Base-by-base conservation (phyloP, 1,284 basidiomycete species). In the Rhizoctonia solani region DNA sequence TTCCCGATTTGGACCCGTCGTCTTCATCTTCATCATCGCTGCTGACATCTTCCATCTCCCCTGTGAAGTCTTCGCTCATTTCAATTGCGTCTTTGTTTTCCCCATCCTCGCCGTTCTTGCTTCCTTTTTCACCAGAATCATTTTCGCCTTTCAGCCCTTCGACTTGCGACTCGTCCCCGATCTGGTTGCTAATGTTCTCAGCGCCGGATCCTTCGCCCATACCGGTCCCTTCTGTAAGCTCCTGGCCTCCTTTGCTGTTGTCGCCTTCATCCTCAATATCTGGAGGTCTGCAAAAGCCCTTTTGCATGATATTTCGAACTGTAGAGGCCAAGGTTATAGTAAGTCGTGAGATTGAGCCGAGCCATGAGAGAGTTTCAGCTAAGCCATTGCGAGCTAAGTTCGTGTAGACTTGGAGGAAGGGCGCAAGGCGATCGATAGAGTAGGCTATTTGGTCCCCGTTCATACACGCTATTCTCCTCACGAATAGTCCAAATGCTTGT, bases 141-240 rank as follows among this genome's bases (percentile, higher is more conserved):
- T 87, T 82, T 53, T 90, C 86, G 39, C 86, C 90, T 74, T 89
- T 85, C 21, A 99, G 80, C 1, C 97, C 97, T 75, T 99, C 97
- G 32, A 99, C 92, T 74, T 97, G 94, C 74, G 92, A 91, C 76
- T 99, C 95, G 69, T 98, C 93, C 73, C 93, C 88, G 67, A 98
- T 94, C 74, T 97, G 90, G 72, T 92, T 89, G 79, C 91, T 94
- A 63, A 95, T 89, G 73, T 97, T 90, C 77, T 98, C 87, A 19
- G 81, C 81, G 1, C 95, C 95, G 1, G 84, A 80, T 1, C 95
- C 95, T 71, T 91, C 86, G 11, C 95, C 95, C 71, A 98, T 78
- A 1, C 95, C 95, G 1, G 89, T 86, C 1, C 94, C 95, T 52
- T 85, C 92, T 23, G 76, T 75, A 5, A 80, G 78, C 3, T 82